Conservation (phyloP, 257 asterid genomes). For the Datura wrightii region DNA sequence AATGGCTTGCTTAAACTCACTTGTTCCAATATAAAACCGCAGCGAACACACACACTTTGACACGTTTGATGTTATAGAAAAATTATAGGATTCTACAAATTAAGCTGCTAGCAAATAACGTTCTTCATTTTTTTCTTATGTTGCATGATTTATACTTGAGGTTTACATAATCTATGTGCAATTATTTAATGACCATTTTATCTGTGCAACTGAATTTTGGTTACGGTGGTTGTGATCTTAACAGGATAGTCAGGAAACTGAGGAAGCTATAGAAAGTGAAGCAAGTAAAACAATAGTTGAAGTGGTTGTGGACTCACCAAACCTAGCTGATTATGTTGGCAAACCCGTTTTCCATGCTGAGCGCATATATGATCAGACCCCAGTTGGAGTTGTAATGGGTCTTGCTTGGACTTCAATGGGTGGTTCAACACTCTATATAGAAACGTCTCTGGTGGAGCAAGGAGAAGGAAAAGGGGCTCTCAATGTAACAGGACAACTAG, state of each 20-base stretch:
- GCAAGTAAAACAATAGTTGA: conserved; percentile 52
- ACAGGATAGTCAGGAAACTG: conserved; percentile 54
- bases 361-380: conserved; percentile 83
- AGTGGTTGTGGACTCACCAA: conserved; percentile 68
- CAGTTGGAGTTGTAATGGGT: conserved; percentile 97
- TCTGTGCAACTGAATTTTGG: not conserved
- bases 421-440: conserved; percentile 92
- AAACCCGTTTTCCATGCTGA: conserved; percentile 99
- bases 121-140: not conserved
- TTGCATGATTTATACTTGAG: conserved; percentile 21
- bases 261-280: conserved; percentile 44
- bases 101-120: not conserved
- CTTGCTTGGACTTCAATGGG: conserved; percentile 99
- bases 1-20: not conserved
- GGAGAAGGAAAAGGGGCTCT: conserved; percentile 93
- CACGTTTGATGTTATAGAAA: not conserved
- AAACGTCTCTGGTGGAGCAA: conserved; percentile 75
- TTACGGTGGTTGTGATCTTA: conserved; percentile 29
- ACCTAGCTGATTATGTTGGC: conserved; percentile 87
- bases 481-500: conserved; percentile 86
- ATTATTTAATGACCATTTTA: not conserved
- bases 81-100: not conserved
- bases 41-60: not conserved
- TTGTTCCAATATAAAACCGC: not conserved
- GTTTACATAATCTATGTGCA: not conserved